A percentile compares a stretch with the other conserved stretches of the same genome.
phyloP scores from a whole-genome alignment of 2,329 filamentous ascomycete genomes.

The Colletotrichum australisinense region DNA sequence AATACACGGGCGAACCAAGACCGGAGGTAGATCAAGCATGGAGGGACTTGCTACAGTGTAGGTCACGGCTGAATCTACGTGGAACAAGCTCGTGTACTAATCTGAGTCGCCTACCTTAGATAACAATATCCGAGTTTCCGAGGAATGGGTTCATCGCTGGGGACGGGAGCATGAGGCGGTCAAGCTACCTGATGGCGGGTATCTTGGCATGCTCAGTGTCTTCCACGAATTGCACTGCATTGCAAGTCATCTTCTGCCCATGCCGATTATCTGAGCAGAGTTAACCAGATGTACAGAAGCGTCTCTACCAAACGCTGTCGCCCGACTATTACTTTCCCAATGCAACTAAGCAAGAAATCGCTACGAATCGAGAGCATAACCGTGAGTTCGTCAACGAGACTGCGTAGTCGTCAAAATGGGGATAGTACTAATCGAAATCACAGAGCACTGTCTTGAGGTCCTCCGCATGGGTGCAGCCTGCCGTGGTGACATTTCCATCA shows the following conservation, averaged over 20 bases:
- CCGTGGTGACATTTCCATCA: constrained; percentile 32
- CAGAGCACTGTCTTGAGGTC: constrained; percentile 32
- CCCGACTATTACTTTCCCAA: constrained; percentile 33
- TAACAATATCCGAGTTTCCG: constrained; percentile 32
- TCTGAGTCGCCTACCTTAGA: not conserved
- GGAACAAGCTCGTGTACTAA: not conserved
- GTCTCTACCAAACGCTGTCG: constrained; percentile 28
- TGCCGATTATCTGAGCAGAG: not conserved
- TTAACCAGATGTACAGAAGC: constrained; percentile 16
- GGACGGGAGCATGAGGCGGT: constrained; percentile 30
- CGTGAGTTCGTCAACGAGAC: not conserved
- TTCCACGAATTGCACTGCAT: constrained; percentile 35
- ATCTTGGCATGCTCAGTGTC: constrained; percentile 33
- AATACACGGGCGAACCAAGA: constrained; percentile 28
- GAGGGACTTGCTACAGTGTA: constrained; percentile 30
- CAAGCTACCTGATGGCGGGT: constrained; percentile 30
- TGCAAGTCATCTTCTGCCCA: not conserved
- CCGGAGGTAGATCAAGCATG: constrained; percentile 31
- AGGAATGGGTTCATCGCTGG: constrained; percentile 31
- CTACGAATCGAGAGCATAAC: constrained; percentile 31
- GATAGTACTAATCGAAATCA: not conserved
- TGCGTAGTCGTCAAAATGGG: rapidly evolving
- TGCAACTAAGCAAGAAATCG: constrained; percentile 19
- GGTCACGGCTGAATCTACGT: not conserved
- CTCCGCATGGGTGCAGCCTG: constrained; percentile 32